Evolutionary conservation across 495 filamentous ascomycete genomes (phyloP).

Genomic region (Wilcoxina mikolae): DNA sequence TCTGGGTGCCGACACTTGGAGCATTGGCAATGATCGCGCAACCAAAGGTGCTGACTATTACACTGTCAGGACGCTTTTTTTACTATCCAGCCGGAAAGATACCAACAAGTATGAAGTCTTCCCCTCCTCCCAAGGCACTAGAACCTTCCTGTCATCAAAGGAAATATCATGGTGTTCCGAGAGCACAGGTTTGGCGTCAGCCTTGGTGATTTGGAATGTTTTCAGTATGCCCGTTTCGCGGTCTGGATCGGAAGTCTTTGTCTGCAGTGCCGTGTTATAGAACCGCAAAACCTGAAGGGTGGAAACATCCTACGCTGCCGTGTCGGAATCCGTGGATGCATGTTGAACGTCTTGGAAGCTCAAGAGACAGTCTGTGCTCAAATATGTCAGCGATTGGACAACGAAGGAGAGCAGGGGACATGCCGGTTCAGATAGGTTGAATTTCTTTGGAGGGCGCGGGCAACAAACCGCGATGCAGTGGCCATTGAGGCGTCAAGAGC

Average conservation of each 20-base stretch:
- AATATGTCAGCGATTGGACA: not conserved
- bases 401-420: not conserved
- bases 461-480: not conserved
- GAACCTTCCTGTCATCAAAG: slow-evolving; percentile 28
- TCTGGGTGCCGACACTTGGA: slow-evolving; percentile 55
- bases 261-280: not conserved
- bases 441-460: not conserved
- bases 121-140: slow-evolving; percentile 28
- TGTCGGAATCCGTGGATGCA: not conserved
- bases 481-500: not conserved
- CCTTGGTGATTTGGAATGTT: slow-evolving; percentile 29
- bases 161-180: slow-evolving; percentile 26
- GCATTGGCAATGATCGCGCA: slow-evolving; percentile 69
- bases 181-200: slow-evolving; percentile 23
- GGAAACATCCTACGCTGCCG: not conserved
- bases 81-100: not conserved
- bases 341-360: not conserved
- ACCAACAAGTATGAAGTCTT: slow-evolving; percentile 29
- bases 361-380: not conserved
- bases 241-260: slow-evolving; percentile 2
- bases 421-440: too few species aligned
- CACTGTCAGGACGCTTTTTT: not conserved
- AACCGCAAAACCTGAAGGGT: not conserved
- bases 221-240: slow-evolving; percentile 8
- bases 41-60: slow-evolving; percentile 30